Conservation (phyloP, 1,284 basidiomycete genomes). For the Porogramme epimiltina region DNA sequence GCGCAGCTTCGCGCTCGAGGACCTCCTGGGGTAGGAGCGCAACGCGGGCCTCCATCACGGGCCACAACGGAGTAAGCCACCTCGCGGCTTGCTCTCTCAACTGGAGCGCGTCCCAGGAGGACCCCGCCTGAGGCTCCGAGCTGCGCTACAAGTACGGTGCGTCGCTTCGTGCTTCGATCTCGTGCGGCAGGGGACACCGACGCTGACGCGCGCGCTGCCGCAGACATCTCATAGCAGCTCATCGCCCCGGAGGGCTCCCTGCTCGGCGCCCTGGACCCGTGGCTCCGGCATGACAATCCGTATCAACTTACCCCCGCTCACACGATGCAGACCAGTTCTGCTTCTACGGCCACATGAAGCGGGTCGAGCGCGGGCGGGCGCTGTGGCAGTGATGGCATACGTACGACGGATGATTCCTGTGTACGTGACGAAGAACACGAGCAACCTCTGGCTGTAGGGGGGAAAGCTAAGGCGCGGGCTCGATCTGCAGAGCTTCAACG, state of each 20-base stretch:
- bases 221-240: too few relatives aligned
- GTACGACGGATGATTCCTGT: constrained; percentile 95
- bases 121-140: constrained; percentile 86
- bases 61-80: constrained; percentile 85
- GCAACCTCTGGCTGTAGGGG: constrained; percentile 81
- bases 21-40: constrained; percentile 83
- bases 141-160: too few relatives aligned
- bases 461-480: constrained; percentile 90
- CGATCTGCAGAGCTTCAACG: constrained; percentile 86
- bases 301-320: constrained; percentile 87
- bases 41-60: constrained; percentile 90
- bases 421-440: constrained; percentile 75
- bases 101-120: constrained; percentile 78
- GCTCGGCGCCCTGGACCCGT: constrained; percentile 95
- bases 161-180: too few relatives aligned
- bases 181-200: too few relatives aligned
- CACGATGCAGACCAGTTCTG: constrained; percentile 82
- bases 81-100: constrained; percentile 93
- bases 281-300: constrained; percentile 85
- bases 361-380: constrained; percentile 61
- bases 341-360: constrained; percentile 84
- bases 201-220: too few relatives aligned
- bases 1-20: constrained; percentile 88
- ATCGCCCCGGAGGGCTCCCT: too few relatives aligned
- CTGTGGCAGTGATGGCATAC: constrained; percentile 85